Evolutionary conservation across 805 yeast species (phyloP).

Genomic region (Alloascoidea africana): DNA sequence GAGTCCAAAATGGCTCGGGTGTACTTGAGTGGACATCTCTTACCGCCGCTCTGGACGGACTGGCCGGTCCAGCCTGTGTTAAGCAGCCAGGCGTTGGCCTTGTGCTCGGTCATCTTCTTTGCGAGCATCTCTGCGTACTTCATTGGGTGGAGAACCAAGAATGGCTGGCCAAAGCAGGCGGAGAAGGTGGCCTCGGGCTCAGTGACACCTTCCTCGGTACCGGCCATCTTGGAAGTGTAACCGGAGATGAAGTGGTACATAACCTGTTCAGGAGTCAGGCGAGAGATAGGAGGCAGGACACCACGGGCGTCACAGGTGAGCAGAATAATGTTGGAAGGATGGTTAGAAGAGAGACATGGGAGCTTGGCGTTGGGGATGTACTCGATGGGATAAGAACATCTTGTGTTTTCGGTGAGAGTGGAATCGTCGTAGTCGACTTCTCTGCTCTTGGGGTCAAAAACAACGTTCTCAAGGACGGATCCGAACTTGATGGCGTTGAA

Average conservation of each 20-base stretch:
- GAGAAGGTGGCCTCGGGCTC: slow-evolving; percentile 97
- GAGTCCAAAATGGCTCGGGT: slow-evolving; percentile 94
- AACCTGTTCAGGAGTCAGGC: slow-evolving; percentile 85
- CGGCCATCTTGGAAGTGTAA: slow-evolving; percentile 98
- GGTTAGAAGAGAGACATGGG: slow-evolving; percentile 81
- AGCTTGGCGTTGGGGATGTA: slow-evolving; percentile 91
- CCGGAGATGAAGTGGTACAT: slow-evolving; percentile 99
- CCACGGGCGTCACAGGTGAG: slow-evolving; percentile 97
- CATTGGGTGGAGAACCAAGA: slow-evolving; percentile 96
- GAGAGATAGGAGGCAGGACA: slow-evolving; percentile 93
- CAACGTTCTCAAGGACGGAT: slow-evolving; percentile 85
- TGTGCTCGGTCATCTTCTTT: slow-evolving; percentile 79
- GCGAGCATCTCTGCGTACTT: slow-evolving; percentile 92
- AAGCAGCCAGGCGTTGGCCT: slow-evolving; percentile 88
- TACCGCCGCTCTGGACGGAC: slow-evolving; percentile 84
- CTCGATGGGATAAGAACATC: slow-evolving; percentile 98
- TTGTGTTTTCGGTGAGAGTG: slow-evolving; percentile 86
- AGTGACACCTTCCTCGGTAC: slow-evolving; percentile 97
- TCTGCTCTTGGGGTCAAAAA: slow-evolving; percentile 65
- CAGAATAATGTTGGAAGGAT: slow-evolving; percentile 84
- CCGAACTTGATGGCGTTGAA: slow-evolving; percentile 92
- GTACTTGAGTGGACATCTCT: slow-evolving; percentile 94
- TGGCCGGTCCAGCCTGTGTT: slow-evolving; percentile 99
- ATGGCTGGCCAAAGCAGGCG: slow-evolving; percentile 98
- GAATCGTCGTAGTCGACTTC: slow-evolving; percentile 75